Conservation (phyloP, 2,329 filamentous ascomycete species). For the Venturia effusa region DNA sequence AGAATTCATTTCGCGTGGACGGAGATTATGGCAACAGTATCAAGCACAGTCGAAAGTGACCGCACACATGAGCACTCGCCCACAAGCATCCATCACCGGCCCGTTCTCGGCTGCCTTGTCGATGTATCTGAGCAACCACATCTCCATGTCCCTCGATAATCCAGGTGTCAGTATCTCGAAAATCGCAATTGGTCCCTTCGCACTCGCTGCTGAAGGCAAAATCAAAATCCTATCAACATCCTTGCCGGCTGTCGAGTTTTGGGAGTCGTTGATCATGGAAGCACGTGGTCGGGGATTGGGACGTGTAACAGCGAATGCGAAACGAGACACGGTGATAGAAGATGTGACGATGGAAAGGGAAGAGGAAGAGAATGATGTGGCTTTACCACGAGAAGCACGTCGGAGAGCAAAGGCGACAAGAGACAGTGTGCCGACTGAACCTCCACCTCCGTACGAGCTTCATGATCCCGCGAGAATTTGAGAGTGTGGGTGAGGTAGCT, state of each 20-base stretch:
- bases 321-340: background rate
- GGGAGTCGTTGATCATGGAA: conserved; percentile 8
- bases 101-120: conserved; percentile 12
- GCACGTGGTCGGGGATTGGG: conserved; percentile 15
- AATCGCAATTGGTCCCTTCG: conserved; percentile 8
- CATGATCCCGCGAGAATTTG: conserved; percentile 14
- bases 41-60: background rate
- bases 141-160: conserved; percentile 6
- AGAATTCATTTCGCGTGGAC: conserved; percentile 1
- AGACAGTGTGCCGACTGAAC: conserved; percentile 14
- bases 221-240: conserved; percentile 7
- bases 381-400: conserved; percentile 16
- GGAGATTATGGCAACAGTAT: conserved; percentile 5
- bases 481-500: background rate
- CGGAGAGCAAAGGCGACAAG: conserved; percentile 13
- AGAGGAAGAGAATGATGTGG: conserved; percentile 19
- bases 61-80: background rate
- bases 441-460: conserved; percentile 17
- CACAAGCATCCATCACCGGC: conserved; percentile 4
- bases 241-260: background rate
- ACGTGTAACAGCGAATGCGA: conserved; percentile 9
- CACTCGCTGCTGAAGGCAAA: conserved; percentile 11
- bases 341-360: conserved; percentile 16
- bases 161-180: conserved; percentile 9
- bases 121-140: conserved; percentile 11